Base-by-base conservation (phyloP, 352 stramenopile species). In the Pythium volutum region DNA sequence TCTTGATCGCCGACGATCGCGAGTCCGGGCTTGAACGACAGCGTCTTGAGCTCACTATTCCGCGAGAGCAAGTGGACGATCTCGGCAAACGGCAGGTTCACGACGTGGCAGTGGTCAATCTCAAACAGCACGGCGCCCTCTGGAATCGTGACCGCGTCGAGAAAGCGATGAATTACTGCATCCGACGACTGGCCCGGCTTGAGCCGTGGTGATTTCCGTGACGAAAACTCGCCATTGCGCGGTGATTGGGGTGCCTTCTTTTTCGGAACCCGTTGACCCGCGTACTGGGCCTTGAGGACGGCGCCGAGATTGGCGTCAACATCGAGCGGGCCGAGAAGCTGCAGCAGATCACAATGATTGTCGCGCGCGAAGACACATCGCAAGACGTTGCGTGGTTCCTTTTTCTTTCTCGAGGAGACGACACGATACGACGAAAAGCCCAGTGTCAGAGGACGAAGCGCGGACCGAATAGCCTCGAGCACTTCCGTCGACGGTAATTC, bases 121-220 rank as follows among this genome's bases (percentile, higher is more conserved):
- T 89, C 71, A 59, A 84, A 79, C 4, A 92, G 60, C 20, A 89
- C 38, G 29, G 76, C 89, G 9, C 81, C 83, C 46, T 81, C 71
- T 2, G 81, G 80, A 22, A 89, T 67, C 0, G 75, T 41, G 5
- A 85, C 59, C 48, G 56, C 62, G 22, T 75, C 64, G 18, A 38
- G 39, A 36, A 8, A 11, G 14, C n/a, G 50, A 14, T 12, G 33
- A 22, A 26, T 38, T 3, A 18, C 8, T 16, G 12, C 29, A 41
- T 52, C 29, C 2, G 4, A 27, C 8, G n/a, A 20, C 14, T 34
- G 52, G 7, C 22, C 1, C 16, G 54, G 26, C 26, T 57, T 46
- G 20, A 52, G 18, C 47, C 33, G 14, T n/a, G 45, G 23, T 9
- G 60, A 51, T 42, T 10, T 38, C 22, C 33, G 34, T 18, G 43